Base-by-base conservation (phyloP, 1,284 basidiomycete genomes). In the Ganoderma sinense region DNA sequence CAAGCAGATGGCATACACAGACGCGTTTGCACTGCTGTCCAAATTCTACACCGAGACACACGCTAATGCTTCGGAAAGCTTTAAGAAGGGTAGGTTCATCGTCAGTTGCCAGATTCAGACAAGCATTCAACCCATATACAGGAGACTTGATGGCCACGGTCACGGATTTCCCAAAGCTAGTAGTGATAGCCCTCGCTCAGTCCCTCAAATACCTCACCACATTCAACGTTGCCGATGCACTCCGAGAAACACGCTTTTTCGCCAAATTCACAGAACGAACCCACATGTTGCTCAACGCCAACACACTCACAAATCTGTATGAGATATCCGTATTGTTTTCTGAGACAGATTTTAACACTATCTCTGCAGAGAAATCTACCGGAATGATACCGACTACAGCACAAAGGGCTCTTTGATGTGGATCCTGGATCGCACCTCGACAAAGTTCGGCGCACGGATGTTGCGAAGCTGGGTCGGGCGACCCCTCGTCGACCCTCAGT, bases 261-360 rank as follows among this genome's bases (percentile, higher is more conserved):
- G 85, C 83, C 20, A 90, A 87, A 75, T 99, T 99, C 77, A 86
- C 93, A 0, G 89, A 90, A 48, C 87, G 89, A 58, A 88, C 91
- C 0, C 92, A 95, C 73, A 98, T 99, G 97, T 86, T 97, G 18
- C 85, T 99, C 61, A 95, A 93, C 68, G 91, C 91, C 51, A 97
- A 96, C 77, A 98, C 97, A 0, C 82, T 99, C 18, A 86, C 87
- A 36, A 98, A 99, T 77, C 83, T 99, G 82, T 90, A 69, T 33
- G 87, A 74, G 1, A 71, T 39, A 62, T n/a, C 45, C 67, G 65
- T 26, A 20, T 1, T 40, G 0, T 6, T 16, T 31, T 20, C 18
- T 16, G 11, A 23, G 13, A 11, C 29, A 20, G 26, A 33, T 8
- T 31, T 41, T 68, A 20, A 62, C 58, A 16, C 4, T 16, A 36